Evolutionary conservation across 2,329 filamentous ascomycete species (phyloP).

Genomic region (Penicillium digitatum): DNA sequence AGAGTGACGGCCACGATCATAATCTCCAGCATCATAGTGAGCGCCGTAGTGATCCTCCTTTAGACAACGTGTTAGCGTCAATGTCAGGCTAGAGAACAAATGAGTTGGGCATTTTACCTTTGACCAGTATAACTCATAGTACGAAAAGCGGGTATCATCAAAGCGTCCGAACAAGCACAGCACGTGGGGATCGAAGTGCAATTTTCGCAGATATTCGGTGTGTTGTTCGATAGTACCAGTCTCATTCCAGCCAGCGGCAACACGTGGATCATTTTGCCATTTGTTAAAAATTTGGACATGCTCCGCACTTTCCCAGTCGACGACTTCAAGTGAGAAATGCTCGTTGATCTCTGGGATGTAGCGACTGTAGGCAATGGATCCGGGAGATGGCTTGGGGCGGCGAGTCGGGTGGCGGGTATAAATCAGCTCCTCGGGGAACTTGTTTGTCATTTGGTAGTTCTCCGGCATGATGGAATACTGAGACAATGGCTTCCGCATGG

Average conservation of each 20-base stretch:
- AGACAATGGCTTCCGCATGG: conserved; percentile 22
- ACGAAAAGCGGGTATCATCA: conserved; percentile 67
- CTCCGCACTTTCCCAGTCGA: conserved; percentile 61
- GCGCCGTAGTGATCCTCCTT: conserved; percentile 59
- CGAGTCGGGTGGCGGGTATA: conserved; percentile 68
- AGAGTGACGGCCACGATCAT: conserved; percentile 58
- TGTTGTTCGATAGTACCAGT: conserved; percentile 72
- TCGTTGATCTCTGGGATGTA: conserved; percentile 73
- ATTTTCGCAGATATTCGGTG: conserved; percentile 63
- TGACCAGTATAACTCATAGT: conserved; percentile 79
- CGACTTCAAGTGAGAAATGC: conserved; percentile 71
- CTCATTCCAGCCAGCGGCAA: conserved; percentile 75
- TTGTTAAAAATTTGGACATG: conserved; percentile 69
- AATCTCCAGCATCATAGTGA: conserved; percentile 54
- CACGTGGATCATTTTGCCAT: conserved; percentile 81
- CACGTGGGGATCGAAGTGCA: conserved; percentile 68
- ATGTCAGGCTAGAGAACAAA: neutral
- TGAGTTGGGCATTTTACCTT: conserved; percentile 47
- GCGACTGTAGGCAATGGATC: conserved; percentile 69
- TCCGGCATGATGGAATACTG: conserved; percentile 31
- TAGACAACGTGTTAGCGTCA: conserved; percentile 3
- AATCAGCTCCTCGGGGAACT: conserved; percentile 47
- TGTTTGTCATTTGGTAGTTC: conserved; percentile 46
- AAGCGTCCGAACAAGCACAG: conserved; percentile 67
- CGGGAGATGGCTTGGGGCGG: conserved; percentile 66